phyloP scores from a whole-genome alignment of 768 basidiomycete genomes.

The Agrocybe praecox region DNA sequence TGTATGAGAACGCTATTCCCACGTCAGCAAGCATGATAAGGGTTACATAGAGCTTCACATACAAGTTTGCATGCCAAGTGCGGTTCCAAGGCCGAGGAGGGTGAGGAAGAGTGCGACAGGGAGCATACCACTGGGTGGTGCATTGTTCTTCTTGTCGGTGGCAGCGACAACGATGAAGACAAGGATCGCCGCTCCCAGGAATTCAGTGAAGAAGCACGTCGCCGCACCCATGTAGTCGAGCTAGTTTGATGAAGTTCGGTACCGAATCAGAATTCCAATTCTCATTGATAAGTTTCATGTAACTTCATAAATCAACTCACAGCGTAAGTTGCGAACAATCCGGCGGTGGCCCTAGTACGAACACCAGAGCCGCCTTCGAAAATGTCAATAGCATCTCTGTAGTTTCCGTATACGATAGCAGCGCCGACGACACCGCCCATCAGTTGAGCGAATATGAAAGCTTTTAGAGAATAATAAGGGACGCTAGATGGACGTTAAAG shows the following conservation, averaged over 20 bases:
- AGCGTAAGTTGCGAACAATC: conserved; percentile 2
- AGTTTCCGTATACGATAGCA: conserved; percentile 65
- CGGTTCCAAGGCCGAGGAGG: conserved; percentile 57
- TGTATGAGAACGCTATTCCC: conserved; percentile 54
- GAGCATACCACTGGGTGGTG: conserved; percentile 47
- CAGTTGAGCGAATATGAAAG: conserved; percentile 64
- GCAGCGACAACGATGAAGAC: conserved; percentile 55
- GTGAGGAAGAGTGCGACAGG: conserved; percentile 58
- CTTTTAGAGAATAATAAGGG: neutral
- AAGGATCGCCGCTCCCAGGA: conserved; percentile 57
- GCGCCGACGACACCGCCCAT: conserved; percentile 66
- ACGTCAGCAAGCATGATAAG: neutral
- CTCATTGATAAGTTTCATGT: neutral
- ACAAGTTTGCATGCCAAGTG: conserved; percentile 66
- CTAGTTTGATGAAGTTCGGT: neutral
- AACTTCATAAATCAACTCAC: too few species aligned
- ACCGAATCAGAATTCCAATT: conserved; percentile 15
- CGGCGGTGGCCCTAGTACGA: conserved; percentile 57
- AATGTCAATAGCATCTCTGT: conserved; percentile 68
- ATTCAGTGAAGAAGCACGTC: conserved; percentile 48
- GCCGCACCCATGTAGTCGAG: conserved; percentile 28
- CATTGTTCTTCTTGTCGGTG: conserved; percentile 52
- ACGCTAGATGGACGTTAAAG: neutral
- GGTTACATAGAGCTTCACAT: conserved; percentile 7
- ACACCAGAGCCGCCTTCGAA: conserved; percentile 58